phyloP scores from a whole-genome alignment of 2,329 filamentous ascomycete genomes.

The Aureobasidium sp. region DNA sequence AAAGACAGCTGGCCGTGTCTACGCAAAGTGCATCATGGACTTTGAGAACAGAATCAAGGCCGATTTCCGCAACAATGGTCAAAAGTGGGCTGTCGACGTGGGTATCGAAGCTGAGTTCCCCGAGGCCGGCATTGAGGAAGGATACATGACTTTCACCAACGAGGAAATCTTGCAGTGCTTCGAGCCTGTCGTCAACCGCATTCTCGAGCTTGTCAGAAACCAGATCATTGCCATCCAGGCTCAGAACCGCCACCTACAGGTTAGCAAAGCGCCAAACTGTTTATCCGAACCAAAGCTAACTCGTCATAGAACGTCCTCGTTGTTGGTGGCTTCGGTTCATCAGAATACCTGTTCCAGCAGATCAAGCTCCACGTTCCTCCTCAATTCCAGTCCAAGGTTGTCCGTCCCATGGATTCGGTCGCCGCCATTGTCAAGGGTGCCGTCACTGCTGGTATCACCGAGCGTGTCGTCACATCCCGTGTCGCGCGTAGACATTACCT shows the following conservation, averaged over 20 bases:
- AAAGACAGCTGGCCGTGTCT: conserved; percentile 94
- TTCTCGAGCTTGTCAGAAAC: conserved; percentile 90
- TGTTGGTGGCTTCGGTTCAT: conserved; percentile 95
- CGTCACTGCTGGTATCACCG: conserved; percentile 94
- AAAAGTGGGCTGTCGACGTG: conserved; percentile 98
- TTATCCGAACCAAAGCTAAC: conserved; percentile 20
- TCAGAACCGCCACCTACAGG: conserved; percentile 83
- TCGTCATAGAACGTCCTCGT: conserved; percentile 70
- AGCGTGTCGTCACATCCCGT: conserved; percentile 92
- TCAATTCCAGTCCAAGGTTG: conserved; percentile 96
- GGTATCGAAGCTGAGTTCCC: conserved; percentile 98
- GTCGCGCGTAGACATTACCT: conserved; percentile 96
- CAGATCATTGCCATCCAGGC: conserved; percentile 99
- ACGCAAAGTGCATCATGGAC: conserved; percentile 99
- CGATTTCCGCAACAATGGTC: conserved; percentile 97
- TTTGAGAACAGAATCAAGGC: conserved; percentile 99
- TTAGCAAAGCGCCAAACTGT: conserved; percentile 27
- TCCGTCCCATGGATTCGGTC: conserved; percentile 97
- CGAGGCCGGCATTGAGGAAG: conserved; percentile 94
- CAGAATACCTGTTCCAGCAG: conserved; percentile 98
- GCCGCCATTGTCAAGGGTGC: conserved; percentile 98
- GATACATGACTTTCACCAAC: conserved; percentile 99
- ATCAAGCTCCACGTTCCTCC: conserved; percentile 98
- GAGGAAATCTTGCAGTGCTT: conserved; percentile 99
- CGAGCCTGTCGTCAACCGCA: conserved; percentile 94